phyloP scores from a whole-genome alignment of 345 rosid genomes.

The Crucihimalaya himalaica region DNA sequence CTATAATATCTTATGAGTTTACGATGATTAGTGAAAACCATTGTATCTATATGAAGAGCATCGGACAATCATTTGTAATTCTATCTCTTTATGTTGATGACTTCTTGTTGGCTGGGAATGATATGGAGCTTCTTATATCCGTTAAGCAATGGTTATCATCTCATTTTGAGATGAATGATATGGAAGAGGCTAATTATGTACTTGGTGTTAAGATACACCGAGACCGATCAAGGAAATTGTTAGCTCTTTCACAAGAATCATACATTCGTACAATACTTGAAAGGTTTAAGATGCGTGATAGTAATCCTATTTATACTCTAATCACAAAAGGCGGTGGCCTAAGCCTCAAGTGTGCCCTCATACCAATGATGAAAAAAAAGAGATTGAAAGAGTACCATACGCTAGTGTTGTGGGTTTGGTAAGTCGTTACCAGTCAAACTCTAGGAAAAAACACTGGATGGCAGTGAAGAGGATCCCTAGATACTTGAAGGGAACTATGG shows the following conservation, averaged over 20 bases:
- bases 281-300: background rate
- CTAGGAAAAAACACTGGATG: background rate
- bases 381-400: background rate
- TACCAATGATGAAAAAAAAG: background rate
- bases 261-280: background rate
- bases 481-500: background rate
- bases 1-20: background rate
- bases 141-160: too few species aligned
- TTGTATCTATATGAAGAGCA: slow-evolving; percentile 2
- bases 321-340: background rate
- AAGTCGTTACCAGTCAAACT: background rate
- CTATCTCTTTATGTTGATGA: too few species aligned
- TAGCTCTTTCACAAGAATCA: slow-evolving; percentile 2
- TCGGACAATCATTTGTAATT: too few species aligned
- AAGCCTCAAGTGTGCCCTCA: background rate
- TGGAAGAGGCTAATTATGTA: too few species aligned
- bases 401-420: background rate
- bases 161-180: too few species aligned
- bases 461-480: background rate
- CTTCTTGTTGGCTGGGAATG: too few species aligned
- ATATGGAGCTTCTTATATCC: too few species aligned
- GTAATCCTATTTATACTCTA: background rate
- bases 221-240: background rate
- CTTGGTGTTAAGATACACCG: background rate
- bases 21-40: background rate